Percentiles rank a stretch among this genome's conserved stretches.
Conservation (phyloP, 495 filamentous ascomycete genomes). For the Hyaloscypha variabilis region DNA sequence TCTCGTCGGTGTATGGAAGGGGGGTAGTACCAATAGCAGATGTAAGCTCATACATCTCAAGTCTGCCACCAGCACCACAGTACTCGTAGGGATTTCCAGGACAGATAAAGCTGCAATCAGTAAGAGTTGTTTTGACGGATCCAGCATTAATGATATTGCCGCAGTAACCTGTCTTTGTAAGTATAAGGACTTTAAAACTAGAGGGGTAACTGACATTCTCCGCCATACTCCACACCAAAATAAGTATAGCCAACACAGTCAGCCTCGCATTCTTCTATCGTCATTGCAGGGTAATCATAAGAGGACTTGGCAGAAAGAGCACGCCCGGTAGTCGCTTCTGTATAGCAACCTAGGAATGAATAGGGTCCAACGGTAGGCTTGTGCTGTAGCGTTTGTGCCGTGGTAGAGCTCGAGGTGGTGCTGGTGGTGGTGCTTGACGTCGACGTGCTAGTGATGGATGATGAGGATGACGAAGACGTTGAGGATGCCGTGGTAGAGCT, state of each 20-base stretch:
- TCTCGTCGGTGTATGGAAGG: too few relatives aligned
- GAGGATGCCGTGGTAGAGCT: too few relatives aligned
- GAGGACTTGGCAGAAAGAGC: conserved; percentile 31
- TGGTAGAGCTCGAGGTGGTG: conserved; percentile 25
- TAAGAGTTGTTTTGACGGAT: conserved; percentile 40
- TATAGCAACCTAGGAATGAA: conserved; percentile 47
- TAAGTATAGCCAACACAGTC: conserved; percentile 44
- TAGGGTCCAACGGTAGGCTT: conserved; percentile 43
- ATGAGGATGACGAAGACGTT: too few relatives aligned
- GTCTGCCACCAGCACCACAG: conserved; percentile 44
- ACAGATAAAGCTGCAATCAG: conserved; percentile 52
- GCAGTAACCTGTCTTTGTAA: conserved; percentile 38
- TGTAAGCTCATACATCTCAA: conserved; percentile 25
- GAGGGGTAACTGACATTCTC: conserved; percentile 41
- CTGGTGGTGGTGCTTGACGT: conserved; percentile 16
- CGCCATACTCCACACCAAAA: conserved; percentile 53
- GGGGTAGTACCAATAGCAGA: too few relatives aligned
- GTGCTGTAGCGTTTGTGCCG: conserved; percentile 27
- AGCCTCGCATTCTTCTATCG: conserved; percentile 48
- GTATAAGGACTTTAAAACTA: too few relatives aligned
- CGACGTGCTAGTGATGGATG: too few relatives aligned
- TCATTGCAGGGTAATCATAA: conserved; percentile 50
- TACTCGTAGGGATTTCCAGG: conserved; percentile 43
- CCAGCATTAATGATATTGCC: conserved; percentile 45
- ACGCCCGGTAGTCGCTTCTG: conserved; percentile 40